Conservation (phyloP, 352 stramenopile genomes). For the Peronospora destructor region DNA sequence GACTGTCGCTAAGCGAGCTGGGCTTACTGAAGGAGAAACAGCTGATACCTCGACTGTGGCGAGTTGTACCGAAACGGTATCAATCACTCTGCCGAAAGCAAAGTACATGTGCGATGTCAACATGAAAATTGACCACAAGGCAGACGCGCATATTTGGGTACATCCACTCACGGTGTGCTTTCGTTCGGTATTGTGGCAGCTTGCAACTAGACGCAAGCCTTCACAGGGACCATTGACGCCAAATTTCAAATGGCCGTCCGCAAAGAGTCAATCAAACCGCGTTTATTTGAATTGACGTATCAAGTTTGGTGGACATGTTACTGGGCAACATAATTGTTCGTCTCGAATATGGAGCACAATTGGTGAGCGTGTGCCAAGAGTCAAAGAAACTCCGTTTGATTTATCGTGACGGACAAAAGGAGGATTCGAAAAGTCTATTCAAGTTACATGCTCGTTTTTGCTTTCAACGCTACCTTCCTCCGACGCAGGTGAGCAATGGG, state of each 20-base stretch:
- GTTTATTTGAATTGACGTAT: neutral
- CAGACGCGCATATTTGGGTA: slow-evolving; percentile 1
- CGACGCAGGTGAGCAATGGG: neutral
- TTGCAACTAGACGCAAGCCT: neutral
- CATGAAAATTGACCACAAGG: slow-evolving; percentile 3
- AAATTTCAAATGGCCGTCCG: slow-evolving; percentile 3
- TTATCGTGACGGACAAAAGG: neutral
- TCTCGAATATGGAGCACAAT: slow-evolving; percentile 3
- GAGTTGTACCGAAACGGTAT: neutral
- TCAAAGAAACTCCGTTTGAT: slow-evolving; percentile 1
- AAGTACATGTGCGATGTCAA: slow-evolving; percentile 7
- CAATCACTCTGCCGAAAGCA: neutral
- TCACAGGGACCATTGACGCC: neutral
- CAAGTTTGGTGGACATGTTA: slow-evolving; percentile 6
- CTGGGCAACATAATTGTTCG: slow-evolving; percentile 3
- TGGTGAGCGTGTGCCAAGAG: neutral
- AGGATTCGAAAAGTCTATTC: neutral
- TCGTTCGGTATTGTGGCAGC: slow-evolving; percentile 5
- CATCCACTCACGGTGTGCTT: neutral
- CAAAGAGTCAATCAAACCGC: slow-evolving; percentile 1
- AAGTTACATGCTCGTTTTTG: neutral
- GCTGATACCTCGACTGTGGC: neutral
- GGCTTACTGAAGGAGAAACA: neutral
- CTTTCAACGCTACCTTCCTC: neutral
- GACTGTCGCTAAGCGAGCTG: neutral